These are phyloP conservation scores for Russula earlei DNA, from an alignment of 768 basidiomycete species.

Conservation along the genomic window DNA sequence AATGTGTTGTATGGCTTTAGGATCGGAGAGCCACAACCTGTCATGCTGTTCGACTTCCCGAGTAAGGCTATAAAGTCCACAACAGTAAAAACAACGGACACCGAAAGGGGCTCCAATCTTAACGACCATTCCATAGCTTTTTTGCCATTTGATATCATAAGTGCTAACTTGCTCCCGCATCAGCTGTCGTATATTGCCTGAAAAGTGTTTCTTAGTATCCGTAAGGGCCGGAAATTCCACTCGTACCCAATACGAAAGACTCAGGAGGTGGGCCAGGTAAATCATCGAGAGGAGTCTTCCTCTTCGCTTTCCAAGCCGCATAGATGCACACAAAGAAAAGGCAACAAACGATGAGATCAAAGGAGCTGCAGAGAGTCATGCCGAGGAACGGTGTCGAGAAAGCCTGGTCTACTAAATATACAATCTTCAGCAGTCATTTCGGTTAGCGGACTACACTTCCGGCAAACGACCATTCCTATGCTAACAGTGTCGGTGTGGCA, in stretches of 20 bases:
- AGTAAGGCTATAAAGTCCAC: not conserved
- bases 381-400: not conserved
- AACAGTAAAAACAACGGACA: not conserved
- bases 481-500: too few species aligned
- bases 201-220: not conserved
- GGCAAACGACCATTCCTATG: too few species aligned
- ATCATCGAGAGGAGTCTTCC: not conserved
- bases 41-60: slow-evolving; percentile 1
- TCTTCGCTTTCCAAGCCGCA: not conserved
- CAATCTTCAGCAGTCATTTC: too few species aligned
- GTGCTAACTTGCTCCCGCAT: slow-evolving; percentile 11
- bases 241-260: slow-evolving; percentile 13
- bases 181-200: slow-evolving; percentile 12
- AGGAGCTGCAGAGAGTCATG: not conserved
- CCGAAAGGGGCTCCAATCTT: slow-evolving; percentile 13
- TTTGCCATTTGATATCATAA: slow-evolving; percentile 9
- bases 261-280: slow-evolving; percentile 11
- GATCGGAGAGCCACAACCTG: slow-evolving; percentile 10
- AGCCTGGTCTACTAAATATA: too few species aligned
- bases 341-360: not conserved
- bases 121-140: slow-evolving; percentile 1
- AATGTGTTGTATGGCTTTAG: slow-evolving; percentile 16
- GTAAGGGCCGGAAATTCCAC: not conserved
- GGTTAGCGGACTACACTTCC: too few species aligned
- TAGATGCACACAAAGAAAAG: not conserved